A percentile compares a stretch with the other conserved stretches of the same genome.
Conservation (phyloP, 805 yeast species). For the Candida boleticola region DNA sequence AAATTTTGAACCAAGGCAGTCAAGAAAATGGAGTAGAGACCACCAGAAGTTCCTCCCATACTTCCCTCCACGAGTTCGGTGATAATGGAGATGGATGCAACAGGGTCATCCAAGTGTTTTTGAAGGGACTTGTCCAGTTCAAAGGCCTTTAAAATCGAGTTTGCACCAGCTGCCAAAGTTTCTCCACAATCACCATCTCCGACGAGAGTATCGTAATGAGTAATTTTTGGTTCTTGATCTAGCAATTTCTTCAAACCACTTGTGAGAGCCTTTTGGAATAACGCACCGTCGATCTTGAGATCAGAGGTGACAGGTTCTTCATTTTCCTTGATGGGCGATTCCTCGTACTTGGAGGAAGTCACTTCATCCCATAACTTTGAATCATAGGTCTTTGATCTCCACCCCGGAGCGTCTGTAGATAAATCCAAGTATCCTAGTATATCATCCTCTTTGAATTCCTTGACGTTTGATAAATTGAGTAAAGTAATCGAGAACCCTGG, state of each 20-base stretch:
- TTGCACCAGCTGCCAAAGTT: constrained; percentile 79
- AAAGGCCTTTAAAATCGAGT: constrained; percentile 60
- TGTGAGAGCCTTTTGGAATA: constrained; percentile 51
- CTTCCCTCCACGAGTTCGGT: constrained; percentile 82
- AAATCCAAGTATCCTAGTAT: constrained; percentile 59
- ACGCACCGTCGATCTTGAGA: constrained; percentile 31
- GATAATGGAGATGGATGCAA: constrained; percentile 60
- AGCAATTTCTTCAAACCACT: constrained; percentile 35
- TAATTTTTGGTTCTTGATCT: constrained; percentile 69
- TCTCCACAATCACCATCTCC: constrained; percentile 99
- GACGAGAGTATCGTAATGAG: constrained; percentile 80
- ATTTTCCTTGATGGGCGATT: constrained; percentile 27
- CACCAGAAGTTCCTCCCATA: constrained; percentile 99
- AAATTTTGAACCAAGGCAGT: constrained; percentile 65
- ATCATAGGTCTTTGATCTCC: constrained; percentile 52
- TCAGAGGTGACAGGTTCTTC: constrained; percentile 23
- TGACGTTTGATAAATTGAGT: constrained; percentile 60
- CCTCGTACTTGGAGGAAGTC: constrained; percentile 26
- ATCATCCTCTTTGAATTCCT: constrained; percentile 14
- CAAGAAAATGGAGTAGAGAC: constrained; percentile 80
- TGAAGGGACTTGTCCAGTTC: constrained; percentile 27
- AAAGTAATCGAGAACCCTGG: constrained; percentile 89
- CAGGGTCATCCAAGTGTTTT: constrained; percentile 42
- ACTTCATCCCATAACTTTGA: constrained; percentile 27
- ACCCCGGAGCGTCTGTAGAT: constrained; percentile 78